These are phyloP conservation scores for Colletotrichum australisinense DNA, from an alignment of 2,329 filamentous ascomycete species.

Conservation along the genomic window DNA sequence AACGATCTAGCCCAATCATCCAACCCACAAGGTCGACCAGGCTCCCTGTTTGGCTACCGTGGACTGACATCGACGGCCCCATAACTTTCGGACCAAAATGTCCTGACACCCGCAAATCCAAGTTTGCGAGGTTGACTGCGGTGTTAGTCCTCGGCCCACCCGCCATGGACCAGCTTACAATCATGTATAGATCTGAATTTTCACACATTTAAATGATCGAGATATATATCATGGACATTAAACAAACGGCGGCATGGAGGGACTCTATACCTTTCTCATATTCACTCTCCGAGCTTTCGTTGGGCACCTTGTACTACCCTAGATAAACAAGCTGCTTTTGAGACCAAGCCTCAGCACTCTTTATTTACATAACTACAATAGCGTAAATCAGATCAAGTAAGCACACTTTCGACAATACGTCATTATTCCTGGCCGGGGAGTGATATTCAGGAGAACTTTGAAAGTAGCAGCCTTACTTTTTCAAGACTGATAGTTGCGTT, in stretches of 20 bases:
- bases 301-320: no score
- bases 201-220: background rate
- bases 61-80: slow-evolving; percentile 24
- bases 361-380: background rate
- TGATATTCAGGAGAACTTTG: no score
- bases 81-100: slow-evolving; percentile 32
- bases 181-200: background rate
- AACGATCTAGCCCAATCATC: slow-evolving; percentile 33
- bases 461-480: no score
- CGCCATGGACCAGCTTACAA: background rate
- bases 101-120: slow-evolving; percentile 16
- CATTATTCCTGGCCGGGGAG: background rate
- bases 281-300: no score
- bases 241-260: background rate
- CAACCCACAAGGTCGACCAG: slow-evolving; percentile 24
- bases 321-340: background rate
- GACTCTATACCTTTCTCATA: no score
- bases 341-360: background rate
- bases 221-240: background rate
- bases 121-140: background rate
- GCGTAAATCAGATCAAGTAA: background rate
- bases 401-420: background rate
- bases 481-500: no score
- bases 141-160: slow-evolving; percentile 15
- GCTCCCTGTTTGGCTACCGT: slow-evolving; percentile 21